phyloP scores from a whole-genome alignment of 225 moss, liverwort and hornwort species.

The Sphagnum contortum region DNA sequence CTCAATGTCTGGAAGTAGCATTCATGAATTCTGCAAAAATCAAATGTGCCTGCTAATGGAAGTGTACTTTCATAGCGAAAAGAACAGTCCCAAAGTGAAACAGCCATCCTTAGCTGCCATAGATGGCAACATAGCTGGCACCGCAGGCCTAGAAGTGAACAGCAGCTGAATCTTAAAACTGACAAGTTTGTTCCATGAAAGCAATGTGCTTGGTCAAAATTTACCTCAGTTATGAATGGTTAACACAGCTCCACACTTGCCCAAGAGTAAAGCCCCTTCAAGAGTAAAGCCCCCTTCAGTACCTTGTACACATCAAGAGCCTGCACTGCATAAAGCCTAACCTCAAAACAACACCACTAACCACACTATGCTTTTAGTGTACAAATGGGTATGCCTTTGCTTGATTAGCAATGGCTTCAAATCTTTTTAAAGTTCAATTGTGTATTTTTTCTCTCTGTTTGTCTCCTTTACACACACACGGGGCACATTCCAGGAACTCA shows the following conservation, averaged over 20 bases:
- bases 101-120: no score
- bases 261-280: neutral
- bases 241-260: neutral
- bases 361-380: constrained; percentile 11
- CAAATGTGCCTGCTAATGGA: no score
- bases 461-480: neutral
- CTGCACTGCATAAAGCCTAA: constrained; percentile 4
- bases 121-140: no score
- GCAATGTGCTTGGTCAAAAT: no score
- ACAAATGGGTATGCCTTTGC: constrained; percentile 17
- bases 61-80: no score
- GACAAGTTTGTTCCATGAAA: no score
- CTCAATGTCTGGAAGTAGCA: no score
- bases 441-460: neutral
- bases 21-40: no score
- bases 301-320: neutral
- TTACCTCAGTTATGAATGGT: no score
- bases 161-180: no score
- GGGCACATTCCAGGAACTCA: constrained; percentile 12
- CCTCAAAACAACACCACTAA: neutral
- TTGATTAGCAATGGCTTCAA: neutral
- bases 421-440: neutral
- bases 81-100: no score
- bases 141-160: no score
- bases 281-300: neutral